These are phyloP conservation scores for Coccomyxa sp. DNA, from an alignment of 139 green algal species.

Conservation along the genomic window DNA sequence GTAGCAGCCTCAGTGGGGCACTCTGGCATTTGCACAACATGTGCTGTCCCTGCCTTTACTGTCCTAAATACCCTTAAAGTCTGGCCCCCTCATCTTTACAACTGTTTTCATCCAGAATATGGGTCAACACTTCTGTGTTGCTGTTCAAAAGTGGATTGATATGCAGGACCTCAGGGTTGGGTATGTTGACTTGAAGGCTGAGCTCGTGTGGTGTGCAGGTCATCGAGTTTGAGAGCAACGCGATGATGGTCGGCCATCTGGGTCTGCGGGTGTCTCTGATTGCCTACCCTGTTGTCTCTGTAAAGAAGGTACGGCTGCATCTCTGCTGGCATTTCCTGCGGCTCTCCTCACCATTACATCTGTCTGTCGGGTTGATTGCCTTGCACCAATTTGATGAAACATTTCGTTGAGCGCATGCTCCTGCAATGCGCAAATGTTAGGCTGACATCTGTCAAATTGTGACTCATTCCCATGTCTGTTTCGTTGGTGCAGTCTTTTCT, in stretches of 20 bases:
- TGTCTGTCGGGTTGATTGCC: no score
- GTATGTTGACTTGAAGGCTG: neutral
- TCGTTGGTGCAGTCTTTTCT: constrained; percentile 9
- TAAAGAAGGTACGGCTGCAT: constrained; percentile 17
- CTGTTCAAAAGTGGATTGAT: no score
- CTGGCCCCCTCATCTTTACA: no score
- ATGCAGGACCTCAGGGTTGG: neutral
- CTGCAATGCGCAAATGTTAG: neutral
- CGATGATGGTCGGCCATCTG: constrained; percentile 23
- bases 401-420: neutral
- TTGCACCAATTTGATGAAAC: no score
- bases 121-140: no score
- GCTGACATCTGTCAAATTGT: neutral
- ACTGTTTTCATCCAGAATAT: no score
- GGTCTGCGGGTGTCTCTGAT: constrained; percentile 33
- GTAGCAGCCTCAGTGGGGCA: no score
- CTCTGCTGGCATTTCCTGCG: neutral
- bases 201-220: constrained; percentile 9
- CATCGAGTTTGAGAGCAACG: constrained; percentile 51
- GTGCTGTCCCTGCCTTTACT: no score
- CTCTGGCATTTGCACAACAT: no score
- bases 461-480: neutral
- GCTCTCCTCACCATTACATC: neutral
- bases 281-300: constrained; percentile 43
- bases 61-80: no score